Evolutionary conservation across 306 rosid species (phyloP), one percentile per base, ranked within the genome.

Genomic region (Trifolium subterraneum): DNA sequence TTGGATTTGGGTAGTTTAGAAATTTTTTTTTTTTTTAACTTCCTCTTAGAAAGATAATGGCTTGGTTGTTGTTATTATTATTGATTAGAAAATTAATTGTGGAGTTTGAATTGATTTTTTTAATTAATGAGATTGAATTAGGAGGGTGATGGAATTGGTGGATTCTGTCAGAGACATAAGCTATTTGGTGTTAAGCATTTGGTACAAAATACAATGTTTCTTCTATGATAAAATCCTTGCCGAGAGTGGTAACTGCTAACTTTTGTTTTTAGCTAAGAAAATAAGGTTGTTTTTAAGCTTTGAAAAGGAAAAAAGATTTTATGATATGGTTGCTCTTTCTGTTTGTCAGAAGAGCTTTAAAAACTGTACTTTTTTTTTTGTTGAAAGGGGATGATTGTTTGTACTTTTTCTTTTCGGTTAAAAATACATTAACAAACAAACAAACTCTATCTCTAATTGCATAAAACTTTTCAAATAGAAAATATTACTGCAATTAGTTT

Each of bases 401-500:
- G 33, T 29, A 29, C 33, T 29, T 29, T 29, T 29, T 29, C 5
- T 29, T 29, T 29, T 29, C 6, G 33, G 6, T 29, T 29, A 29
- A 29, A 29, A 29, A 29, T 45, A 45, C 11, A 15, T 33, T 9
- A 15, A n/a, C 22, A 29, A 12, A 42, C 48, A 29, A 73, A 16
- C 2, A 19, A 39, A 25, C 20, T 74, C 19, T 48, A 38, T 23
- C 54, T 19, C 65, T 48, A 51, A 59, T 38, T 78, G 65, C 27
- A 10, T 27, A 48, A n/a, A 50, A 2, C 16, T 18, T 47, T 50
- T 38, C 22, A 23, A 18, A 41, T 69, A 33, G 55, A 36, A 27
- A 64, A 12, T 29, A 31, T 70, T 6, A 11, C 18, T 78, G 48
- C 36, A 25, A 4, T 23, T 59, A 1, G 48, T 64, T 14, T 47